phyloP scores from a whole-genome alignment of 176 grass and related monocot species.

The Ensete ventricosum region DNA sequence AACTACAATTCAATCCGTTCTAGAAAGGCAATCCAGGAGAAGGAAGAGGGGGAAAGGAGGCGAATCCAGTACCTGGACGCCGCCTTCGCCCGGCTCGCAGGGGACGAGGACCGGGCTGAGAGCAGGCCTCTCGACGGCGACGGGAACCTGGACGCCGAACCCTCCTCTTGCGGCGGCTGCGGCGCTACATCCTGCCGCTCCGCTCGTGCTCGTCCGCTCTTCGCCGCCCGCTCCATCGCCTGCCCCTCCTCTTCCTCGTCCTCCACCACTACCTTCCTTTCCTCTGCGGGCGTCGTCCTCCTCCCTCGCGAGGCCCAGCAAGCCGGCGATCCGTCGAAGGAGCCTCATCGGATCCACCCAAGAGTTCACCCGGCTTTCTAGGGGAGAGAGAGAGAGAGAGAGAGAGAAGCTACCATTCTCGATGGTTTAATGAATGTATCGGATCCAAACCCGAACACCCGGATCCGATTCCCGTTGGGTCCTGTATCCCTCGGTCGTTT shows the following conservation, averaged over 20 bases:
- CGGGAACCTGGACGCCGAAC: conserved; percentile 13
- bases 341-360: not conserved
- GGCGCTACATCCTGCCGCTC: not conserved
- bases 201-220: not conserved
- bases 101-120: not conserved
- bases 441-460: too few relatives aligned
- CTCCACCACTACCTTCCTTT: not conserved
- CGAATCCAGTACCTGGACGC: conserved; percentile 6
- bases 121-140: conserved; percentile 2
- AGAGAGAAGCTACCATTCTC: not conserved
- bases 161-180: not conserved
- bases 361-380: too few relatives aligned
- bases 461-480: too few relatives aligned
- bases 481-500: too few relatives aligned
- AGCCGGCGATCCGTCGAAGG: not conserved
- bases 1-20: too few relatives aligned
- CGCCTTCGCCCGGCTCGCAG: conserved; percentile 10
- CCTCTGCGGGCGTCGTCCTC: not conserved
- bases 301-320: not conserved
- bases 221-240: not conserved
- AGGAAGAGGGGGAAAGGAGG: not conserved
- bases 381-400: not conserved
- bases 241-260: not conserved
- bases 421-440: too few relatives aligned
- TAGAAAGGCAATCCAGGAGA: not conserved